phyloP scores from a whole-genome alignment of 108 stramenopile species.

The Cyclotella choctawhatcheeana region DNA sequence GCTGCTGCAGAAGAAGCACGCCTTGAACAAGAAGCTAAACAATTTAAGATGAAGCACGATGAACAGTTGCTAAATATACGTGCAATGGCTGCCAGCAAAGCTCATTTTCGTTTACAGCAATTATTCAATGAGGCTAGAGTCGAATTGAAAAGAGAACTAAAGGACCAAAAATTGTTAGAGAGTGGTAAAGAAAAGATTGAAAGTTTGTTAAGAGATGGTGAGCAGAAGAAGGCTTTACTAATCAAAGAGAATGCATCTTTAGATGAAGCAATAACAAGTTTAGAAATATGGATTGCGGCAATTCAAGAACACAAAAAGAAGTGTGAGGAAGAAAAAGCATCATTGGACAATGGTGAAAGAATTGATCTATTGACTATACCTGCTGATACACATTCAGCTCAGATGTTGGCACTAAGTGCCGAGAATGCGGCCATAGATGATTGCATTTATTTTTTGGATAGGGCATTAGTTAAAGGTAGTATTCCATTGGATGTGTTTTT shows the following conservation, averaged over 20 bases:
- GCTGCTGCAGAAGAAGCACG: constrained; percentile 27
- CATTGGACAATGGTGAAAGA: constrained; percentile 37
- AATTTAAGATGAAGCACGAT: constrained; percentile 41
- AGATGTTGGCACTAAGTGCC: constrained; percentile 77
- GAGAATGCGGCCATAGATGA: constrained; percentile 81
- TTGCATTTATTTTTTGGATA: constrained; percentile 85
- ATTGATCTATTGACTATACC: constrained; percentile 56
- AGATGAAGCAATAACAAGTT: constrained; percentile 52
- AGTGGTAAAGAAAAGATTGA: constrained; percentile 51
- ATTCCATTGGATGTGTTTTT: constrained; percentile 75
- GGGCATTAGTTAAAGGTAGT: constrained; percentile 64
- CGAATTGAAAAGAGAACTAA: constrained; percentile 51
- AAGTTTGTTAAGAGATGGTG: constrained; percentile 28
- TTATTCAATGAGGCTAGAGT: constrained; percentile 43
- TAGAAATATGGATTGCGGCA: constrained; percentile 59
- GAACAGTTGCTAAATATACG: constrained; percentile 45
- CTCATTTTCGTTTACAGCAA: constrained; percentile 40
- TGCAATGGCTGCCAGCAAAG: constrained; percentile 53
- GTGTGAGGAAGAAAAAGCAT: constrained; percentile 17
- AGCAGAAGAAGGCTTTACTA: constrained; percentile 45
- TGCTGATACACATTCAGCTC: constrained; percentile 56
- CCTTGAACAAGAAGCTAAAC: constrained; percentile 43
- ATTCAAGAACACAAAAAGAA: constrained; percentile 30
- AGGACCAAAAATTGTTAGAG: constrained; percentile 60
- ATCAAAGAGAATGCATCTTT: constrained; percentile 44